Base-by-base conservation (phyloP, 177 flowering plant species). In the Tripterygium wilfordii region DNA sequence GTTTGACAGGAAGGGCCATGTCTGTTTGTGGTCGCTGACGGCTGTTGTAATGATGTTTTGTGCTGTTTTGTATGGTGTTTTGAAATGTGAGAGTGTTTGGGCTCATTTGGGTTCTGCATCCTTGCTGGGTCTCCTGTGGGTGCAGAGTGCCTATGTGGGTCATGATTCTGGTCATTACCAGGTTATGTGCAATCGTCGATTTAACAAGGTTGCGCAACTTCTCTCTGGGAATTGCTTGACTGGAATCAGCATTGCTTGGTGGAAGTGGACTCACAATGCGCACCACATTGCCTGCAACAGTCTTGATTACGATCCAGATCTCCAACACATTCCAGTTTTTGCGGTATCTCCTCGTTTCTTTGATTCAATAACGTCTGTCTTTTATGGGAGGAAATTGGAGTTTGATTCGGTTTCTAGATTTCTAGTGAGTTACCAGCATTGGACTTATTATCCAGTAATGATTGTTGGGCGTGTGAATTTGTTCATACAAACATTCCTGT, bases 261-360 rank as follows among this genome's bases (percentile, higher is more conserved):
- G 97, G 97, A 90, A 87, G 51, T 84, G 94, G 87, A 90, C 86
- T 7, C 98, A 90, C 55, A 90, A 88, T 50, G 86, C 89, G 5
- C 98, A 90, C 58, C 97, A 90, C 56, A 58, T 87, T 26, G 79
- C 96, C 40, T 72, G 78, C 58, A 90, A 90, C 42, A 87, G 96
- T 53, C 70, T 90, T 8, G 95, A 90, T 38, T 56, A 83, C 31
- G 98, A 90, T 52, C 98, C 98, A 0, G 98, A 91, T 63, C 82
- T 91, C n/a, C 98, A 91, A 32, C 98, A 88, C 62, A 67, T 91
- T 25, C 96, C 96, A 0, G 43, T 91, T 7, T 77, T 91, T 16
- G 96, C 85, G 0, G 96, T 90, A 8, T 85, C 95, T 12, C 45
- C 83, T 0, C 25, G 31, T 5, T 56, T 90, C 3, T 91, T 91